phyloP scores from a whole-genome alignment of 75 land plant species.

The Gnetum montanum region DNA sequence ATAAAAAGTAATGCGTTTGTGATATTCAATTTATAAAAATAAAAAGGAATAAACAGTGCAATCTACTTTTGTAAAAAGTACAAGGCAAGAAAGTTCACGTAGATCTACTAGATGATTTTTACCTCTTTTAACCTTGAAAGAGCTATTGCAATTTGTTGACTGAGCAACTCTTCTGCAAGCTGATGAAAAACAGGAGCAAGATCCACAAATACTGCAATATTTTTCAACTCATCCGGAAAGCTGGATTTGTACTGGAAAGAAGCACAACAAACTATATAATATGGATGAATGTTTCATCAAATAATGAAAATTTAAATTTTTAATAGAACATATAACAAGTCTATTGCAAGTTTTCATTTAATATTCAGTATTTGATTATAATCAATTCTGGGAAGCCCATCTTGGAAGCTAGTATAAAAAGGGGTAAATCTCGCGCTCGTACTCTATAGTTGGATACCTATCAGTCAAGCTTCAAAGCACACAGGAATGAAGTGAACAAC shows the following conservation, averaged over 20 bases:
- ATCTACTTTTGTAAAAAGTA: neutral
- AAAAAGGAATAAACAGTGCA: neutral
- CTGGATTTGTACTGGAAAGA: conserved; percentile 48
- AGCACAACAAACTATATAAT: neutral
- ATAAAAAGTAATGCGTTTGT: neutral
- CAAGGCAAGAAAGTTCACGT: neutral
- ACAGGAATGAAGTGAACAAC: too few species aligned
- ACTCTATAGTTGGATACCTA: too few species aligned
- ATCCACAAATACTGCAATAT: conserved; percentile 62
- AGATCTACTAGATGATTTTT: neutral
- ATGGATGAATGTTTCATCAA: too few species aligned
- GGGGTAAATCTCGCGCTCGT: too few species aligned
- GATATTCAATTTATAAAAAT: neutral
- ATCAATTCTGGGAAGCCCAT: too few species aligned
- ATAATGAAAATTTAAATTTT: too few species aligned
- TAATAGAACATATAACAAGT: too few species aligned
- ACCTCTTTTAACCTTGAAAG: conserved; percentile 57
- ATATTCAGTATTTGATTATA: too few species aligned
- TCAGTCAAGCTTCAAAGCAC: too few species aligned
- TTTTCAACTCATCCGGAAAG: conserved; percentile 53
- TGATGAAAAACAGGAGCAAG: conserved; percentile 55
- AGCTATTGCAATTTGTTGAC: conserved; percentile 50
- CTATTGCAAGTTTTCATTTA: too few species aligned
- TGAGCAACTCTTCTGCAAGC: conserved; percentile 51
- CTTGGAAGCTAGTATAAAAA: too few species aligned